Percentiles rank a stretch among this genome's conserved stretches.
phyloP scores from a whole-genome alignment of 2,329 filamentous ascomycete genomes.

The Albifimbria verrucaria region DNA sequence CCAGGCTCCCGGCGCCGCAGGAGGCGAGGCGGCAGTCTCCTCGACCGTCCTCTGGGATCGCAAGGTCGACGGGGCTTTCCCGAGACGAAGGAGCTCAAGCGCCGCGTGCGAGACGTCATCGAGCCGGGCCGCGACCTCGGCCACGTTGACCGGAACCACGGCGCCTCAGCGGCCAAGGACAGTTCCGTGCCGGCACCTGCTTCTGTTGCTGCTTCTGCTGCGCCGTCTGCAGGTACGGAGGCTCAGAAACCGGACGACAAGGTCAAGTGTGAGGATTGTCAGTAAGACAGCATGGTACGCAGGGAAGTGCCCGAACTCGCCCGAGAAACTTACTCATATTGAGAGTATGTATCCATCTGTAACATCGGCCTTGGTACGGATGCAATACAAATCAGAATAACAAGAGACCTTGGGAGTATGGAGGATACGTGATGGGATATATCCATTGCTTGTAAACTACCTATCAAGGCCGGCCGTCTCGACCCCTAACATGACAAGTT shows the following conservation, averaged over 20 bases:
- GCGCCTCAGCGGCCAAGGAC: constrained; percentile 4
- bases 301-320: no score
- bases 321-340: no score
- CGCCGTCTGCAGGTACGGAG: constrained; percentile 2
- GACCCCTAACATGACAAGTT: no score
- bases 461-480: no score
- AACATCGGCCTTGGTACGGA: no score
- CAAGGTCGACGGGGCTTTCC: constrained; percentile 87
- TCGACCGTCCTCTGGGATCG: constrained; percentile 78
- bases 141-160: constrained; percentile 65
- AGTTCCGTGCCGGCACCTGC: not conserved
- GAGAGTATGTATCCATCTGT: no score
- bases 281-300: constrained; percentile 14
- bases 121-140: constrained; percentile 76
- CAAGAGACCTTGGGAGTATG: no score
- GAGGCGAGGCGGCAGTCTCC: constrained; percentile 15
- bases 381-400: no score
- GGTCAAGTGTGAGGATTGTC: constrained; percentile 24
- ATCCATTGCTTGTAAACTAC: no score
- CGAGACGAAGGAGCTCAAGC: constrained; percentile 88
- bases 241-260: constrained; percentile 1
- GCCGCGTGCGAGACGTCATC: constrained; percentile 76
- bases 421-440: no score
- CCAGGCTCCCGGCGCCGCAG: not conserved
- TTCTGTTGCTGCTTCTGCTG: not conserved